phyloP scores from a whole-genome alignment of 2,329 filamentous ascomycete genomes.

The Diaporthe sp. region DNA sequence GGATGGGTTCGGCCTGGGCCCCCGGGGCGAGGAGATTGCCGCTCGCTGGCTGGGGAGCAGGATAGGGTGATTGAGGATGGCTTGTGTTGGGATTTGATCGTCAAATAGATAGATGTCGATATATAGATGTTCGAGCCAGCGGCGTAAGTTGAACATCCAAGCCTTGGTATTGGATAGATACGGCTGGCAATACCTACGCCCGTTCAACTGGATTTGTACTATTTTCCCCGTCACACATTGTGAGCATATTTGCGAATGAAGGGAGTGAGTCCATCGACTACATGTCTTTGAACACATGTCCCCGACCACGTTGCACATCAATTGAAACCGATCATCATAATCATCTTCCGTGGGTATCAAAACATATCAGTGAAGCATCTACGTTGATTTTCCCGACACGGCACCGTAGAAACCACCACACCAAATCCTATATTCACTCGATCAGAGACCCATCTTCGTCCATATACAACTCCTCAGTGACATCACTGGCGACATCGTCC shows the following conservation, averaged over 20 bases:
- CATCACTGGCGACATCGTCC: slow-evolving; percentile 39
- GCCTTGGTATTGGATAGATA: no score
- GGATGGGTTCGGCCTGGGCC: neutral
- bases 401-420: neutral
- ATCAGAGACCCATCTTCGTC: slow-evolving; percentile 45
- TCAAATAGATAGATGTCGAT: neutral
- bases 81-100: no score
- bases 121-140: neutral
- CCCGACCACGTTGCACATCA: no score
- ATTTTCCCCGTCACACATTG: neutral
- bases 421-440: slow-evolving; percentile 22
- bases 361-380: neutral
- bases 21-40: slow-evolving; percentile 22
- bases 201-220: neutral
- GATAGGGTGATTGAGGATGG: neutral
- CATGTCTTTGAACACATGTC: no score
- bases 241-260: neutral
- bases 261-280: neutral
- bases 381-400: neutral
- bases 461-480: slow-evolving; percentile 45
- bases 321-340: neutral
- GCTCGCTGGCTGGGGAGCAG: slow-evolving; percentile 30
- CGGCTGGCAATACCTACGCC: no score
- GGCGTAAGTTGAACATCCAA: no score
- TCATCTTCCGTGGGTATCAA: neutral